phyloP scores from a whole-genome alignment of 2,329 filamentous ascomycete genomes.

The Cladosporium cucumerinum region DNA sequence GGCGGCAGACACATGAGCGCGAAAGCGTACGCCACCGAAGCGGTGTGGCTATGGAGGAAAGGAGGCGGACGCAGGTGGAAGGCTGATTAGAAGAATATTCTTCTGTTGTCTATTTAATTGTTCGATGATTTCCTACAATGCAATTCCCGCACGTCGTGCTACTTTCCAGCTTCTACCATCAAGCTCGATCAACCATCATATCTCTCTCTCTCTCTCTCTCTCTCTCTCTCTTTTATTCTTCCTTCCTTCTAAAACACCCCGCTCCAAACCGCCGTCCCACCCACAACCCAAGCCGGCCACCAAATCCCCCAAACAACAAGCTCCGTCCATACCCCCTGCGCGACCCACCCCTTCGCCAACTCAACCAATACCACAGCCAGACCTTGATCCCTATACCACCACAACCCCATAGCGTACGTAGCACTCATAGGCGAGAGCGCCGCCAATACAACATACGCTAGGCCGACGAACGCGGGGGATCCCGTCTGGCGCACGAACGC shows the following conservation, averaged over 20 bases:
- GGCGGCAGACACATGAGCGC: slow-evolving; percentile 68
- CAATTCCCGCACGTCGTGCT: not conserved
- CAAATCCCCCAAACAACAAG: slow-evolving; percentile 33
- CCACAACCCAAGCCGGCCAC: slow-evolving; percentile 35
- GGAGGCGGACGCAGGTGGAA: slow-evolving; percentile 61
- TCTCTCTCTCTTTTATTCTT: not conserved
- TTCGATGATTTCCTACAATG: not conserved
- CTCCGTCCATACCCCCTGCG: slow-evolving; percentile 33
- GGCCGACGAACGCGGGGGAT: slow-evolving; percentile 14
- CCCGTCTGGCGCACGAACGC: slow-evolving; percentile 59
- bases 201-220: no score
- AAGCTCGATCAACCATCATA: not conserved
- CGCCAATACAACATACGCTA: not conserved
- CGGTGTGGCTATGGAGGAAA: slow-evolving; percentile 81
- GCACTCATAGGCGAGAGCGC: slow-evolving; percentile 18
- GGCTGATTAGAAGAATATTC: slow-evolving; percentile 36
- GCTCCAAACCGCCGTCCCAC: slow-evolving; percentile 25
- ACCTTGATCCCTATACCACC: slow-evolving; percentile 13
- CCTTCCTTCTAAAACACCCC: slow-evolving; percentile 14
- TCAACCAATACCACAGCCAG: slow-evolving; percentile 26
- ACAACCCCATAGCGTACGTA: not conserved
- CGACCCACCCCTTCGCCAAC: slow-evolving; percentile 32
- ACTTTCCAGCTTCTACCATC: not conserved
- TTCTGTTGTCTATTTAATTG: not conserved
- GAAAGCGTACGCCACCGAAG: slow-evolving; percentile 80